Evolutionary conservation across 768 basidiomycete genomes (phyloP).

Genomic region (Suillus cothurnatus): DNA sequence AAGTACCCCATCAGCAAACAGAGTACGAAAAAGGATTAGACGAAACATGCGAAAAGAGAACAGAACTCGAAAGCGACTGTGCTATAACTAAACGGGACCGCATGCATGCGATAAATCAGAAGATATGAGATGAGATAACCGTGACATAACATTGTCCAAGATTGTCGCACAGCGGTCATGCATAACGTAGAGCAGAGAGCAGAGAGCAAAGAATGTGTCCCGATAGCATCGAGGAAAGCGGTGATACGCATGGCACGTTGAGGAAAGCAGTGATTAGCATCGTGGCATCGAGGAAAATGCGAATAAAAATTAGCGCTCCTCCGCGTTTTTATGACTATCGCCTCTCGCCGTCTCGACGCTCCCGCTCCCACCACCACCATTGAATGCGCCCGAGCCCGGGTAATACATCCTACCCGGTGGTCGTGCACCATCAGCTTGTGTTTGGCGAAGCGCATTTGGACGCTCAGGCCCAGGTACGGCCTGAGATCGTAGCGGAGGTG

Average conservation of each 20-base stretch:
- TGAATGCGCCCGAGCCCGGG: constrained; percentile 19
- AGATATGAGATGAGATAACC: not conserved
- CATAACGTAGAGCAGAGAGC: constrained; percentile 6
- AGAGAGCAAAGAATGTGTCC: constrained; percentile 6
- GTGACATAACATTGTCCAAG: constrained; percentile 22
- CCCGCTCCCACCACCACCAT: constrained; percentile 13
- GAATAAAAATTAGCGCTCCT: constrained; percentile 16
- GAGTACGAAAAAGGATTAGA: not conserved
- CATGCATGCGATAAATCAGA: constrained; percentile 30
- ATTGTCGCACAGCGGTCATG: constrained; percentile 12
- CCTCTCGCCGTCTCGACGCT: constrained; percentile 18
- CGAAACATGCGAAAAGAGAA: constrained; percentile 10
- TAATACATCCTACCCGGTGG: constrained; percentile 22
- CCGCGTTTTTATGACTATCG: constrained; percentile 27
- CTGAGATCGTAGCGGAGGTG: constrained; percentile 23
- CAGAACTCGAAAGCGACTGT: constrained; percentile 23
- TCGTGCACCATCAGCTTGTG: constrained; percentile 21
- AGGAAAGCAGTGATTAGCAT: not conserved
- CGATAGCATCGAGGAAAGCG: not conserved
- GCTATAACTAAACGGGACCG: constrained; percentile 23
- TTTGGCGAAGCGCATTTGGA: constrained; percentile 14
- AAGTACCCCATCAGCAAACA: not conserved
- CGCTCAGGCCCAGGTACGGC: constrained; percentile 6
- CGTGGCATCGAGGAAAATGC: constrained; percentile 3
- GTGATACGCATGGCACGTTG: not conserved